phyloP scores from a whole-genome alignment of 2,329 filamentous ascomycete species.

The Plectosphaerella plurivora region DNA sequence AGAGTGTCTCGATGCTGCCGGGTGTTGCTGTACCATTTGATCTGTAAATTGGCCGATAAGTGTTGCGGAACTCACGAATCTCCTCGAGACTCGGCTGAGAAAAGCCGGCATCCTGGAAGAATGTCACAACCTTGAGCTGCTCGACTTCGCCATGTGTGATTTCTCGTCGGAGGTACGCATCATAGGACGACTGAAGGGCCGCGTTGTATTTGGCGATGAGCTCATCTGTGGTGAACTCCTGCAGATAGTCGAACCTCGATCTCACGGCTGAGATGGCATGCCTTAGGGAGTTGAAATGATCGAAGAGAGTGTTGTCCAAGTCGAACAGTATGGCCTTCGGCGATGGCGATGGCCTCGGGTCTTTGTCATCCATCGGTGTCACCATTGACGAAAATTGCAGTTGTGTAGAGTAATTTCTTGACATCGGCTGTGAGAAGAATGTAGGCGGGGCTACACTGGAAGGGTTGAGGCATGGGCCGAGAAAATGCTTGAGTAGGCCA shows the following conservation, averaged over 20 bases:
- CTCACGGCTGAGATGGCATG: conserved; percentile 1
- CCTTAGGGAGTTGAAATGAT: not conserved
- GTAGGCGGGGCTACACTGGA: too few relatives aligned
- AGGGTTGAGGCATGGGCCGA: too few relatives aligned
- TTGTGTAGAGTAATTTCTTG: too few relatives aligned
- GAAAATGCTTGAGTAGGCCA: too few relatives aligned
- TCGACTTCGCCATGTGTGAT: conserved; percentile 1
- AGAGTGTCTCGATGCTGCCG: not conserved
- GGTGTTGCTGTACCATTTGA: not conserved
- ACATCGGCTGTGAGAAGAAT: too few relatives aligned
- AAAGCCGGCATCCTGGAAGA: not conserved
- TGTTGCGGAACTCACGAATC: not conserved
- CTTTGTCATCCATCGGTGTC: too few relatives aligned
- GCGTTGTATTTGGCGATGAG: conserved; percentile 1
- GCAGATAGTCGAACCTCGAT: not conserved
- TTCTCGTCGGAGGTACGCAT: not conserved
- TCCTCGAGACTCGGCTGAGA: not conserved
- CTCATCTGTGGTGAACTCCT: not conserved
- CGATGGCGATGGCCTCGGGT: too few relatives aligned
- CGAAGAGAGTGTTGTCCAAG: conserved; percentile 4
- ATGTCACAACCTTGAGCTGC: not conserved
- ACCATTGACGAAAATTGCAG: too few relatives aligned
- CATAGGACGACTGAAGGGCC: conserved; percentile 1
- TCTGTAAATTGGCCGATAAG: not conserved
- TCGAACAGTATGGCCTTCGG: not conserved